Evolutionary conservation across 2,329 filamentous ascomycete species (phyloP).

Genomic region (Xylaria sp.): DNA sequence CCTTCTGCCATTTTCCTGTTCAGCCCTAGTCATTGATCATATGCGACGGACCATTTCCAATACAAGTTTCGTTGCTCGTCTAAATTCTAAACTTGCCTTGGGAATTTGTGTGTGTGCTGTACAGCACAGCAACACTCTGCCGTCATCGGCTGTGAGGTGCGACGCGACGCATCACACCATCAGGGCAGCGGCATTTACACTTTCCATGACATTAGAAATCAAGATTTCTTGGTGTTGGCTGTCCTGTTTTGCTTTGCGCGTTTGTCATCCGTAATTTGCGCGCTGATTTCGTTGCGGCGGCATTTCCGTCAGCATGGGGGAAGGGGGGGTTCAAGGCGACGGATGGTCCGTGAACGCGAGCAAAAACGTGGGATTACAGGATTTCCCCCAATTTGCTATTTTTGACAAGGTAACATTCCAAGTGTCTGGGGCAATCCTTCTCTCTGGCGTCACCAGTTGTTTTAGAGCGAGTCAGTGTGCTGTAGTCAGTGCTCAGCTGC

Average conservation of each 20-base stretch:
- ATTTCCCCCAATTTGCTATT: constrained; percentile 37
- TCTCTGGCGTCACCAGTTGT: constrained; percentile 32
- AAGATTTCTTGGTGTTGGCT: constrained; percentile 31
- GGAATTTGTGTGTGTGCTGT: constrained; percentile 27
- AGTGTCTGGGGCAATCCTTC: constrained; percentile 32
- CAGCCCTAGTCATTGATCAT: constrained; percentile 17
- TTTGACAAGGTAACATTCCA: constrained; percentile 36
- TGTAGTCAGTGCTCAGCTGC: background rate
- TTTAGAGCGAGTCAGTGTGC: constrained; percentile 14
- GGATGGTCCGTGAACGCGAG: constrained; percentile 29
- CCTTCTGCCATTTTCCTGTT: background rate
- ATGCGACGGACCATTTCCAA: background rate
- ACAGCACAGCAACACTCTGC: constrained; percentile 19
- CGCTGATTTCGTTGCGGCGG: constrained; percentile 29
- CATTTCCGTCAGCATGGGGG: constrained; percentile 33
- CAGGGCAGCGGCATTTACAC: constrained; percentile 24
- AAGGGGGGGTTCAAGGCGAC: constrained; percentile 2
- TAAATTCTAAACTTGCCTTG: constrained; percentile 16
- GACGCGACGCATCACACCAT: constrained; percentile 26
- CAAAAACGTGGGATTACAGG: constrained; percentile 38
- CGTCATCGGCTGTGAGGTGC: constrained; percentile 31
- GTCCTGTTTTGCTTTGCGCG: constrained; percentile 17
- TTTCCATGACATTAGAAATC: constrained; percentile 39
- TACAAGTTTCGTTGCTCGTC: constrained; percentile 24
- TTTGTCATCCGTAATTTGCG: constrained; percentile 30